Evolutionary conservation across 1,284 basidiomycete species (phyloP).

Genomic region (Wallemia hederae): DNA sequence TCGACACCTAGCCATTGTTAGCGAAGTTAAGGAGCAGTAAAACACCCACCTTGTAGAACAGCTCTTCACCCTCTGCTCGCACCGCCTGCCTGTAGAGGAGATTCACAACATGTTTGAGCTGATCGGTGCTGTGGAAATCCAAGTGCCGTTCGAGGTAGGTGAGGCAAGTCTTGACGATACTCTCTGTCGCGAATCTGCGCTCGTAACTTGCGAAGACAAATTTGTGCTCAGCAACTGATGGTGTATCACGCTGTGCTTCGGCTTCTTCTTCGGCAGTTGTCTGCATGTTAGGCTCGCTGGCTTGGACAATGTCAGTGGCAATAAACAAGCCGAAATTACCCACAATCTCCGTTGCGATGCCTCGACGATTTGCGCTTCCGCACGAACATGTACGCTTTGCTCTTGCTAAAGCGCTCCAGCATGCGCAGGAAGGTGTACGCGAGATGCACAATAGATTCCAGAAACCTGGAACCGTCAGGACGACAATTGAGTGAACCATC

Average conservation of each 20-base stretch:
- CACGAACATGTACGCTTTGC: slow-evolving; percentile 40
- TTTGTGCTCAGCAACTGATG: slow-evolving; percentile 44
- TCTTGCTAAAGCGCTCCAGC: slow-evolving; percentile 60
- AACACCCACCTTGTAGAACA: slow-evolving; percentile 56
- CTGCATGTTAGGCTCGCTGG: neutral
- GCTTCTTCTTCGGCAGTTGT: slow-evolving; percentile 22
- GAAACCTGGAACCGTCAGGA: slow-evolving; percentile 23
- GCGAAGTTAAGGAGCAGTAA: slow-evolving; percentile 1
- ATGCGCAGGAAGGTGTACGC: slow-evolving; percentile 51
- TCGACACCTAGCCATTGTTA: slow-evolving; percentile 33
- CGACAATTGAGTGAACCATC: slow-evolving; percentile 5
- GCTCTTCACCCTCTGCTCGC: slow-evolving; percentile 55
- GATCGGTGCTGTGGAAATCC: slow-evolving; percentile 44
- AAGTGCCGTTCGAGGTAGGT: slow-evolving; percentile 49
- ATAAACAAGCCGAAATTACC: neutral
- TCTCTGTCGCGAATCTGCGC: slow-evolving; percentile 56
- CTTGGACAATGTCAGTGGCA: neutral
- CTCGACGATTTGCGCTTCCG: slow-evolving; percentile 24
- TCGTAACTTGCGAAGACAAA: slow-evolving; percentile 74
- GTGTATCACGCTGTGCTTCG: slow-evolving; percentile 18
- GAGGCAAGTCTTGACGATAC: slow-evolving; percentile 51
- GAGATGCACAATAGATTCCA: slow-evolving; percentile 53
- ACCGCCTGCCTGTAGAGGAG: slow-evolving; percentile 68
- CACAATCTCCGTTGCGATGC: slow-evolving; percentile 11
- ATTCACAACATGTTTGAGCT: slow-evolving; percentile 57